Evolutionary conservation across 345 rosid genomes (phyloP).

Genomic region (Pelargonium nanum): DNA sequence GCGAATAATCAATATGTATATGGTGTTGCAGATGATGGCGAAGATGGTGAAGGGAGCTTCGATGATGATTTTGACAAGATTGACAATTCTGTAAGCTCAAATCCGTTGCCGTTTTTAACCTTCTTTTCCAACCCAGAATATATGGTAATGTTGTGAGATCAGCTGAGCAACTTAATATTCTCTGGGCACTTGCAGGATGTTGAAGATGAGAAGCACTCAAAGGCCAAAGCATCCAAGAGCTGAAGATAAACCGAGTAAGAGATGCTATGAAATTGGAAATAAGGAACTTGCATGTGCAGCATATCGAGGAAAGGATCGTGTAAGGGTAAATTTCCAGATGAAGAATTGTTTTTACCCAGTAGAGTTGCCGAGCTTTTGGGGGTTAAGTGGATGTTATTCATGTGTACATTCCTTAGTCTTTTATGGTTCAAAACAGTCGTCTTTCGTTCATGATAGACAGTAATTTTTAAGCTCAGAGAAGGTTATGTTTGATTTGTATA

Average conservation of each 20-base stretch:
- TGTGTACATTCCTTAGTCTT: no score
- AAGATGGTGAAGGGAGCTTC: constrained; percentile 49
- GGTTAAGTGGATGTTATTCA: no score
- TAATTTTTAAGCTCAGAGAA: no score
- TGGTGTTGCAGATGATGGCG: constrained; percentile 28
- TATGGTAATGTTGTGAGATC: background rate
- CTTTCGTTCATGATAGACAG: no score
- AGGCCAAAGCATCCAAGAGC: background rate
- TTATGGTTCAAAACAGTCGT: no score
- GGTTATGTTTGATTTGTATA: no score
- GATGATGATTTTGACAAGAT: constrained; percentile 89
- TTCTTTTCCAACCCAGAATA: background rate
- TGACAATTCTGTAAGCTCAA: constrained; percentile 66
- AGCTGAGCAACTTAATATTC: no score
- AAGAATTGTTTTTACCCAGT: no score
- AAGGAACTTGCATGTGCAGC: background rate
- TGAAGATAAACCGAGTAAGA: background rate
- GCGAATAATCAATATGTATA: constrained; percentile 3
- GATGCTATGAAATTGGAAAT: no score
- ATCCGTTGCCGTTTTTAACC: background rate
- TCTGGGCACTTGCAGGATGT: background rate
- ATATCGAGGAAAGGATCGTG: background rate
- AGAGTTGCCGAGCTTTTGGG: no score
- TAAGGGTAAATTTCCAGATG: background rate
- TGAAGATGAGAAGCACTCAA: background rate